phyloP scores from a whole-genome alignment of 768 basidiomycete genomes.

The Rhizopogon vesiculosus region DNA sequence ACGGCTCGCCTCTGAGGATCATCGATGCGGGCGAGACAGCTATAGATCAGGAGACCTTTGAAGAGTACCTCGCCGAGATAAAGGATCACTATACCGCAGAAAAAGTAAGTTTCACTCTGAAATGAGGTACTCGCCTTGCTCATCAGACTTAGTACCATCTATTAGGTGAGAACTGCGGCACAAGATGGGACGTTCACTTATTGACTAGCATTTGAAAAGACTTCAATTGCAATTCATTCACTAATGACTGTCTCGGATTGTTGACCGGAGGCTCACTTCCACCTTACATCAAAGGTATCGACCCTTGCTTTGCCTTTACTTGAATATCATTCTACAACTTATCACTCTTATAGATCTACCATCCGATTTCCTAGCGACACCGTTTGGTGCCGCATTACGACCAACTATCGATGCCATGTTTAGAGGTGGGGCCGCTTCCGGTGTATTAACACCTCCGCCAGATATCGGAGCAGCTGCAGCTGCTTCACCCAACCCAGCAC shows the following conservation, averaged over 20 bases:
- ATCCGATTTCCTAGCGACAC: conserved; percentile 83
- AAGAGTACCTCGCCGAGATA: conserved; percentile 78
- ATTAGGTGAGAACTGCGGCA: conserved; percentile 45
- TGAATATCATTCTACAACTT: not conserved
- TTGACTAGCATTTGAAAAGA: conserved; percentile 38
- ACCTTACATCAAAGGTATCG: conserved; percentile 68
- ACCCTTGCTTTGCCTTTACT: not conserved
- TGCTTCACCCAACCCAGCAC: conserved; percentile 41
- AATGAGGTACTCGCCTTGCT: not conserved
- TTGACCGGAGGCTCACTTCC: conserved; percentile 83
- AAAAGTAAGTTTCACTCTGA: conserved; percentile 49
- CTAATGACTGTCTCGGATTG: conserved; percentile 83
- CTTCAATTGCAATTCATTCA: conserved; percentile 95
- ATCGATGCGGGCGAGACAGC: conserved; percentile 76
- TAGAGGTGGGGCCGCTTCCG: conserved; percentile 34
- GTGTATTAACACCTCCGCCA: conserved; percentile 26
- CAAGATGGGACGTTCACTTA: not conserved
- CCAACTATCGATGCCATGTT: conserved; percentile 94
- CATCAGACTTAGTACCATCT: conserved; percentile 65
- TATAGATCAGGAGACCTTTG: conserved; percentile 80
- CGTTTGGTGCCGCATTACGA: conserved; percentile 79
- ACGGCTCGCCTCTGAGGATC: conserved; percentile 67
- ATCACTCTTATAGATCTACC: conserved; percentile 51
- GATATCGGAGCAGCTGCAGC: conserved; percentile 20
- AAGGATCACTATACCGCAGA: conserved; percentile 82